Evolutionary conservation across 495 filamentous ascomycete genomes (phyloP), one percentile per base, ranked within the genome.

Genomic region (Hyphodiscus hymeniophilus): DNA sequence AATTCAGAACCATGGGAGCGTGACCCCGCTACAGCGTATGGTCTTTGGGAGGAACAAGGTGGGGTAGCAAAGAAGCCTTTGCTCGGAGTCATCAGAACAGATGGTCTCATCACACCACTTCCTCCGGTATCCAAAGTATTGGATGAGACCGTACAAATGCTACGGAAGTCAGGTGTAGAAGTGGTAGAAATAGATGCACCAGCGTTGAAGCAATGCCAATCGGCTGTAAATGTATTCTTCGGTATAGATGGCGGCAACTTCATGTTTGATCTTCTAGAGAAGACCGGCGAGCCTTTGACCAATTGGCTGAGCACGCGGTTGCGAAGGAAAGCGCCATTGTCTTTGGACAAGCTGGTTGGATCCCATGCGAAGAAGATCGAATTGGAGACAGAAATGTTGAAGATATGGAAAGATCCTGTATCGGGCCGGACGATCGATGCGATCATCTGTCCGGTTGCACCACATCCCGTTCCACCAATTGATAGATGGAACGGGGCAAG

Each of bases 401-500:
- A 70, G 48, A 69, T 83, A 45, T 85, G 79, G 79, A 51, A 31
- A 38, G 53, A 56, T 48, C 38, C 54, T 4, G 52, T 52, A 28
- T 45, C 38, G 3, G 68, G 56, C 13, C 64, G 66, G 21, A 44
- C 52, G 4, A 64, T 76, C 10, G 72, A 76, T 34, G 76, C 73
- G 0, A 62, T 80, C 22, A 70, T 80, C 34, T 70, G 69, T 48
- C 76, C 75, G 0, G 67, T 74, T n/a, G 68, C 69, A 7, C 66
- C 74, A 0, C 81, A 84, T 52, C 77, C 82, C 0, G 80, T 81
- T 0, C 79, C 81, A 0, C 63, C 70, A n/a, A 65, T 81, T 38
- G 81, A 85, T 60, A 58, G 70, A 3, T 85, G 77, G 63, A 80
- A 80, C 63, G 71, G 67, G 0, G 70, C 77, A 0, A 73, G 76